These are phyloP conservation scores for Aspergillus luchuensis DNA, from an alignment of 2,329 filamentous ascomycete species.

Conservation along the genomic window DNA sequence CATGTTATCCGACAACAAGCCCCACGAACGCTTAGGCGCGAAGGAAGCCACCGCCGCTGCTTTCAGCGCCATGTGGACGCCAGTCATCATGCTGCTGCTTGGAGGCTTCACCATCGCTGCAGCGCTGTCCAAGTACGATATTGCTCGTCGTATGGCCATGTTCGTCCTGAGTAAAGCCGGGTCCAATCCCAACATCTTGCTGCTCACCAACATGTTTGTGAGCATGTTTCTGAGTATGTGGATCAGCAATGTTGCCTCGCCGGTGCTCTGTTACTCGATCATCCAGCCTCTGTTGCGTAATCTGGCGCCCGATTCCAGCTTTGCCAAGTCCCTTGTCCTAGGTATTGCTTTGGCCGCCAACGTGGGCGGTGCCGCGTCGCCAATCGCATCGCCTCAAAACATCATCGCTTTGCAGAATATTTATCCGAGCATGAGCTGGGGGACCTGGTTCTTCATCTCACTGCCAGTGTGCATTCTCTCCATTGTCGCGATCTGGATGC, in stretches of 20 bases:
- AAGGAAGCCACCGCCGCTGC: conserved; percentile 81
- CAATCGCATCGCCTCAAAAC: conserved; percentile 96
- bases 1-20: conserved; percentile 73
- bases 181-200: conserved; percentile 81
- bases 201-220: conserved; percentile 98
- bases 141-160: conserved; percentile 95
- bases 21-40: conserved; percentile 70
- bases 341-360: conserved; percentile 95
- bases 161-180: conserved; percentile 96
- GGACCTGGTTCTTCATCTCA: conserved; percentile 94
- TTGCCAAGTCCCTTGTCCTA: conserved; percentile 92
- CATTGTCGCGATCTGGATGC: conserved; percentile 82
- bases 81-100: conserved; percentile 95
- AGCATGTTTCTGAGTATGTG: conserved; percentile 98
- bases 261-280: conserved; percentile 95
- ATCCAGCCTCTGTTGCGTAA: conserved; percentile 97
- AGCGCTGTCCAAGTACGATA: conserved; percentile 93
- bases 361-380: conserved; percentile 92
- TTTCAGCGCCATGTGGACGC: conserved; percentile 97
- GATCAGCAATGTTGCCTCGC: conserved; percentile 97
- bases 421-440: conserved; percentile 87
- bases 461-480: conserved; percentile 90
- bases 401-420: conserved; percentile 96
- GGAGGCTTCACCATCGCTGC: conserved; percentile 96
- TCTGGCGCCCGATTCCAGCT: conserved; percentile 82